A percentile compares a stretch with the other conserved stretches of the same genome.
These are phyloP conservation scores for Oligophagozyma castellii DNA, from an alignment of 1,139 yeast species.

Conservation along the genomic window DNA sequence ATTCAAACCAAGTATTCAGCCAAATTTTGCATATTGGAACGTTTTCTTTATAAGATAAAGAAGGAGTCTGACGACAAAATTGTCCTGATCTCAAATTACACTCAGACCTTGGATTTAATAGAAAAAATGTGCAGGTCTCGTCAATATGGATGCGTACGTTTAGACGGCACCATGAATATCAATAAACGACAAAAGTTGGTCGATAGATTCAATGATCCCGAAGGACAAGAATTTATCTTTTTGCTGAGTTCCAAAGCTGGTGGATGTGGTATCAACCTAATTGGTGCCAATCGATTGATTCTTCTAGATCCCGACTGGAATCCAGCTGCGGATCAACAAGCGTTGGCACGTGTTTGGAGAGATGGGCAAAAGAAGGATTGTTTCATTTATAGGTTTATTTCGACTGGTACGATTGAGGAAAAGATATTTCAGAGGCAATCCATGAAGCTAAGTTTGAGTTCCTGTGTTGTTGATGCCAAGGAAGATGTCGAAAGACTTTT, in stretches of 20 bases:
- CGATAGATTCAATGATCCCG: constrained; percentile 82
- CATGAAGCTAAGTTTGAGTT: constrained; percentile 85
- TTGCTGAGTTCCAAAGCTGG: constrained; percentile 93
- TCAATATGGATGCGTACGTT: constrained; percentile 64
- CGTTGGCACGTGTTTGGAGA: constrained; percentile 96
- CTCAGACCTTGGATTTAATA: constrained; percentile 83
- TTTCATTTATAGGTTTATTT: constrained; percentile 81
- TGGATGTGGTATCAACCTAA: constrained; percentile 94
- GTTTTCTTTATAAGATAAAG: constrained; percentile 67
- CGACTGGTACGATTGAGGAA: constrained; percentile 93
- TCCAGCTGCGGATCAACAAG: constrained; percentile 98
- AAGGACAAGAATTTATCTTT: constrained; percentile 77
- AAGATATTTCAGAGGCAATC: constrained; percentile 93
- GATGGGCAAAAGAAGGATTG: constrained; percentile 98
- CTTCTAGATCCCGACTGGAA: constrained; percentile 97
- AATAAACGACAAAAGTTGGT: constrained; percentile 89
- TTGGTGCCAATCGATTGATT: constrained; percentile 87
- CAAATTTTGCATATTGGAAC: constrained; percentile 41
- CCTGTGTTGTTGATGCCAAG: constrained; percentile 94
- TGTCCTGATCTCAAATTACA: constrained; percentile 85
- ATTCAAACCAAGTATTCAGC: constrained; percentile 47
- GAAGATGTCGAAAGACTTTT: constrained; percentile 90
- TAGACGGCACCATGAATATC: constrained; percentile 88
- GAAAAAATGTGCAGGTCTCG: constrained; percentile 70
- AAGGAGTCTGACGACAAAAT: constrained; percentile 85